These are phyloP conservation scores for Cerrena zonata DNA, from an alignment of 1,284 basidiomycete species.

Conservation along the genomic window DNA sequence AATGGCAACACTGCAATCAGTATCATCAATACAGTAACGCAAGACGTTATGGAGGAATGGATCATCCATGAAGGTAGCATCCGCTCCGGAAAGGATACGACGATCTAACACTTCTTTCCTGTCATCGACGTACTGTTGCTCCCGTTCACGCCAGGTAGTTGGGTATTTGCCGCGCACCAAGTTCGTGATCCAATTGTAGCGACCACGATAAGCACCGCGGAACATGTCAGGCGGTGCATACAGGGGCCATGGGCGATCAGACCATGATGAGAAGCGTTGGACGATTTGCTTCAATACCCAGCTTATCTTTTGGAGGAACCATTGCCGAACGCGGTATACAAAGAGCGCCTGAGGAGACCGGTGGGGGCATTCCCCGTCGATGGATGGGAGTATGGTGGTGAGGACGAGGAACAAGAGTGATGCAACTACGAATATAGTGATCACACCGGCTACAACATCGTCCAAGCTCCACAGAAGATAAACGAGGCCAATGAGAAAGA, in stretches of 20 bases:
- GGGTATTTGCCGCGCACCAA: slow-evolving; percentile 10
- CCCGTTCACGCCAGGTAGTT: slow-evolving; percentile 18
- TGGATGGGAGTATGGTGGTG: slow-evolving; percentile 9
- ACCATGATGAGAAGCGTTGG: slow-evolving; percentile 5
- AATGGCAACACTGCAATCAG: not conserved
- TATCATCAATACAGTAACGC: slow-evolving; percentile 2
- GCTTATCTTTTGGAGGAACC: slow-evolving; percentile 3
- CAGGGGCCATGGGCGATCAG: not conserved
- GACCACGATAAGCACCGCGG: not conserved
- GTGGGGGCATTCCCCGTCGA: slow-evolving; percentile 18
- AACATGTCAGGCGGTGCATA: not conserved
- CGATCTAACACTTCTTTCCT: slow-evolving; percentile 12
- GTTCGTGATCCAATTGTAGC: slow-evolving; percentile 9
- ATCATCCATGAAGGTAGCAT: slow-evolving; percentile 22
- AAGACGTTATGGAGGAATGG: slow-evolving; percentile 11
- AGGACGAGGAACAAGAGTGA: slow-evolving; percentile 9
- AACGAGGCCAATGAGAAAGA: slow-evolving; percentile 17
- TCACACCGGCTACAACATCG: slow-evolving; percentile 3
- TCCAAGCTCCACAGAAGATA: slow-evolving; percentile 10
- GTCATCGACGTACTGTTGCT: slow-evolving; percentile 12
- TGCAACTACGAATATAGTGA: slow-evolving; percentile 5
- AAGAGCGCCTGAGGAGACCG: slow-evolving; percentile 20
- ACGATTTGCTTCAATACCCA: not conserved
- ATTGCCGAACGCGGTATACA: slow-evolving; percentile 13
- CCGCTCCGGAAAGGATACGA: slow-evolving; percentile 17